Conservation (phyloP, 352 stramenopile species). For the Pythium aphanidermatum region DNA sequence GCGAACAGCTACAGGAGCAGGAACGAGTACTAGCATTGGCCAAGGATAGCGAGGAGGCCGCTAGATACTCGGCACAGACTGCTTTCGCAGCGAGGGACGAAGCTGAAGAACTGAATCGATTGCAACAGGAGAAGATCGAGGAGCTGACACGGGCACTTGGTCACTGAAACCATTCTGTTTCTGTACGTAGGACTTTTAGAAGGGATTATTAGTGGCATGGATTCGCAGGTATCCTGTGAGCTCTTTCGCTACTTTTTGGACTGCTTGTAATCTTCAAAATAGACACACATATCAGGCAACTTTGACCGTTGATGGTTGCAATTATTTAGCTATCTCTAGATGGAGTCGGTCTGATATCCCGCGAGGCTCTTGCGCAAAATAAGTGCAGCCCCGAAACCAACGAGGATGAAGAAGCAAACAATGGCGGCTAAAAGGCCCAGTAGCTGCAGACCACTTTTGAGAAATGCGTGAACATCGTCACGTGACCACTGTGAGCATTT, state of each 20-base stretch:
- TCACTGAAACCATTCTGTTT: too few species aligned
- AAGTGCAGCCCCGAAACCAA: conserved; percentile 59
- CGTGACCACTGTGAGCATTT: conserved; percentile 77
- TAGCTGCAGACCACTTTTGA: conserved; percentile 54
- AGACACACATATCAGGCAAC: too few species aligned
- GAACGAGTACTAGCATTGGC: conserved; percentile 36
- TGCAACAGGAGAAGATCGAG: conserved; percentile 28
- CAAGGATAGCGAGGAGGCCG: conserved; percentile 66
- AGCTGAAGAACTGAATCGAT: conserved; percentile 38
- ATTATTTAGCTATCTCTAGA: conserved; percentile 49
- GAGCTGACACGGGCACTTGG: conserved; percentile 22
- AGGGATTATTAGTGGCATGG: too few species aligned
- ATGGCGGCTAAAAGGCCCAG: conserved; percentile 59
- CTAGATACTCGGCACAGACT: conserved; percentile 59
- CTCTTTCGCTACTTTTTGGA: too few species aligned
- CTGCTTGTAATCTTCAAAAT: too few species aligned
- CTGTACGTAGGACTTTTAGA: not conserved
- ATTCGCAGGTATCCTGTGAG: too few species aligned
- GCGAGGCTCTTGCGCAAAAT: conserved; percentile 67
- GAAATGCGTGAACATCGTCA: conserved; percentile 57
- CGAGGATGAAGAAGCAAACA: conserved; percentile 73
- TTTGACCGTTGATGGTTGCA: too few species aligned
- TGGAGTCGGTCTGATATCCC: conserved; percentile 82
- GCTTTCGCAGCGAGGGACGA: conserved; percentile 64
- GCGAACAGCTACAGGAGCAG: conserved; percentile 37